Base-by-base conservation (phyloP, 75 land plant genomes). In the Cryptomeria japonica region DNA sequence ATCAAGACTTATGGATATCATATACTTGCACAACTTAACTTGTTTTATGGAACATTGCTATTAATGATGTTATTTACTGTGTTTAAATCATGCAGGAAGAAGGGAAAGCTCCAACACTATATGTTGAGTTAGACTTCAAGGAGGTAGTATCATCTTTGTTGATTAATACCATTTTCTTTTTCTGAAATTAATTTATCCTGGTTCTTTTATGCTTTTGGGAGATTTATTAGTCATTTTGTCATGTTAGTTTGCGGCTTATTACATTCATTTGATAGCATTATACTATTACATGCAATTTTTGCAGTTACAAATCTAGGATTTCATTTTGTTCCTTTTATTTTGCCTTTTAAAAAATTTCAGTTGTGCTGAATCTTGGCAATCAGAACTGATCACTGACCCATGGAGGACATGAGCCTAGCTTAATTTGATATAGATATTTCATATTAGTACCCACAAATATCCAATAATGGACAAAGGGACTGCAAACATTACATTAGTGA, bases 61-160 rank as follows among this genome's bases (percentile, higher is more conserved):
- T 82, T 46, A 82, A 11, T 46, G 36, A 85, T 51, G 55, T 79
- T 32, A 41, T 56, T 70, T 86, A 6, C 34, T 8, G 56, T 87
- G 42, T 53, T 86, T 61, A 37, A 64, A 22, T 75, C 86, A 73
- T 84, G 41, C 91, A 97, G 99, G 99, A 95, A 38, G 99, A 97
- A 89, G 99, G 94, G 46, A 92, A 86, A 87, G 94, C 93, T 13
- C 99, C 97, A 28, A n/a, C 93, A 87, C 78, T 96, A 25, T 97
- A 95, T 88, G 96, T 98, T 86, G 99, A 98, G 91, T 87, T 98
- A 87, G 99, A 98, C 84, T 98, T 98, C 83, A 90, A 90, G 86
- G 99, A 97, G 99, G 99, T 98, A 86, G 7, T 28, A n/a, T 19
- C 22, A 32, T 87, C 42, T 80, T 82, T 42, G 42, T n/a, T 56